Evolutionary conservation across 2,329 filamentous ascomycete species (phyloP), one percentile per base, ranked within the genome.

Genomic region (Sporothrix schenckii): DNA sequence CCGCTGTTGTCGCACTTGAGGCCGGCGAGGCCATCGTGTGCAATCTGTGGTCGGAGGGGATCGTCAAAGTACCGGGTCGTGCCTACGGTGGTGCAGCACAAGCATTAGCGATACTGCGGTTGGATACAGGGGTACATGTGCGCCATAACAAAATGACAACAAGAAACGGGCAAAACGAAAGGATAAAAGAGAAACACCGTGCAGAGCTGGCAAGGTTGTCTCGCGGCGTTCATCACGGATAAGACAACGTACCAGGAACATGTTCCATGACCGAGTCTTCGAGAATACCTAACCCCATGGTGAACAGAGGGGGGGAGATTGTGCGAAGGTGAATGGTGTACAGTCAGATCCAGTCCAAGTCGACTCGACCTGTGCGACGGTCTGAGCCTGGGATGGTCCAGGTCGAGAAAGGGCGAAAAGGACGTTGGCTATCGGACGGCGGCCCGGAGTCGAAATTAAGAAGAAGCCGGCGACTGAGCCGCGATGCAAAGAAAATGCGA

Each of bases 1-100:
- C 91, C 90, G 73, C 84, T 89, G 68, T 80, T 85, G 79, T 94
- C 91, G 79, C 89, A 91, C 80, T 95, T 96, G 75, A 95, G 80
- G 72, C 82, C 82, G 16, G 79, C 11, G 34, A 82, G 78, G 60
- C 78, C 80, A 60, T 79, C 81, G 72, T 75, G 74, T 60, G 80
- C 80, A 66, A 78, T 77, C 74, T 84, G 83, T 16, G 83, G 81
- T 75, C 83, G 79, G 19, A 82, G 80, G 1, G 84, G 83, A 71
- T 88, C 86, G 75, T 91, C 87, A 72, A 88, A 89, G 77, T 91
- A 90, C 76, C 86, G 83, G 19, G 87, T 88, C 50, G 87, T 89
- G 74, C 87, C 87, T 73, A 34, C 68, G 34, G 66, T n/a, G 2
- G 21, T 24, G 11, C 11, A 4, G 16, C 7, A 50, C 24, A 9